phyloP scores from a whole-genome alignment of 768 basidiomycete genomes.

The Kwoniella dendrophila region DNA sequence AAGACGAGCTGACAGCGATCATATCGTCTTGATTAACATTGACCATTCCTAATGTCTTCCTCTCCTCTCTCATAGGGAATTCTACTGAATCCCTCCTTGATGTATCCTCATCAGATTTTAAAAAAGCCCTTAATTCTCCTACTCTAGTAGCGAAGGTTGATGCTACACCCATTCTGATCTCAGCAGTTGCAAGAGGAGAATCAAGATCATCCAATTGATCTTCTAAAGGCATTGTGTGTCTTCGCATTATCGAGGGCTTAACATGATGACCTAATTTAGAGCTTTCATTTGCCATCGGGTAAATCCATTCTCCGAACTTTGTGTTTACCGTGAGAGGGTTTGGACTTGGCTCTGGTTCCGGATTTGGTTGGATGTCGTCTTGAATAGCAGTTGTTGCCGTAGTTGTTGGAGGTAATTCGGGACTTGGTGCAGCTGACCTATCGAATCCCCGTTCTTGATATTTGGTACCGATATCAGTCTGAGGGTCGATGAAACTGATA shows the following conservation, averaged over 20 bases:
- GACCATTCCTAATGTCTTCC: constrained; percentile 6
- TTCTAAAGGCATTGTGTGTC: constrained; percentile 19
- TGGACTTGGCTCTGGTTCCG: constrained; percentile 2
- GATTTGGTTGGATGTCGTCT: background rate
- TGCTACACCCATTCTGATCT: constrained; percentile 8
- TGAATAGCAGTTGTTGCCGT: background rate
- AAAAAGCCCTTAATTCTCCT: background rate
- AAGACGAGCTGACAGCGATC: background rate
- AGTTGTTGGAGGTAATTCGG: constrained; percentile 2
- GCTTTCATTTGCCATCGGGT: constrained; percentile 4
- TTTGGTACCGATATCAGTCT: background rate
- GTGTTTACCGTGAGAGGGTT: background rate
- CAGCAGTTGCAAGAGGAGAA: background rate
- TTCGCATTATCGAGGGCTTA: constrained; percentile 18
- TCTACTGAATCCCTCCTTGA: constrained; percentile 19
- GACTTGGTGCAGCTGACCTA: constrained; percentile 19
- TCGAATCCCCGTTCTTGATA: background rate
- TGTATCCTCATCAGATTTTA: background rate
- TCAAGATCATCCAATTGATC: background rate
- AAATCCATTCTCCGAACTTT: constrained; percentile 25
- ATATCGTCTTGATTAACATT: constrained; percentile 2
- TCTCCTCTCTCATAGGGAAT: constrained; percentile 21
- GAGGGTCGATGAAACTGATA: background rate
- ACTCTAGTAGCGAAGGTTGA: constrained; percentile 10
- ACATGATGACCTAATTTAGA: background rate